Conservation (phyloP, 169 alveolate genomes). For the Plasmodium berghei region DNA sequence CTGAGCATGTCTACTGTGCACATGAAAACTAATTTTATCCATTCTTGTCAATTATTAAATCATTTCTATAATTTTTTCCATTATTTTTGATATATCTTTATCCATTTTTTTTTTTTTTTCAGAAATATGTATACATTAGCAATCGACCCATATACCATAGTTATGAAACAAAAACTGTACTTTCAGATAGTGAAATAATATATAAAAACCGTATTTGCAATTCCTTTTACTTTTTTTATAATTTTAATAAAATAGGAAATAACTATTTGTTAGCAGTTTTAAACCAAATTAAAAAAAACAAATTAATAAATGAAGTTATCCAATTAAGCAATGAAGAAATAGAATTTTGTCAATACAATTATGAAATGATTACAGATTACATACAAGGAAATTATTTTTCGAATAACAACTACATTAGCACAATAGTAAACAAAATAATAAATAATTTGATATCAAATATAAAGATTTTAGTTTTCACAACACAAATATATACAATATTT, state of each 20-base stretch:
- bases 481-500: slow-evolving; percentile 74
- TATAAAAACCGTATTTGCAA: slow-evolving; percentile 46
- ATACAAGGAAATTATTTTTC: neutral
- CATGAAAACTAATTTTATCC: too few relatives aligned
- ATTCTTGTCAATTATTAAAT: neutral
- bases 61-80: neutral
- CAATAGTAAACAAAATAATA: slow-evolving; percentile 4
- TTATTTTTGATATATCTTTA: neutral
- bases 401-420: neutral
- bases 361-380: neutral
- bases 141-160: slow-evolving; percentile 71
- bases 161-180: slow-evolving; percentile 58
- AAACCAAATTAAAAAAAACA: slow-evolving; percentile 8
- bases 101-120: slow-evolving; percentile 7
- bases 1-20: neutral
- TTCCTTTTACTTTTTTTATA: slow-evolving; percentile 62
- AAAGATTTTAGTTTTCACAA: slow-evolving; percentile 62
- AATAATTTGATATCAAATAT: slow-evolving; percentile 5
- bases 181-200: slow-evolving; percentile 72
- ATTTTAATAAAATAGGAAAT: slow-evolving; percentile 9
- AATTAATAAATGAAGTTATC: slow-evolving; percentile 25
- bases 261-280: slow-evolving; percentile 2
- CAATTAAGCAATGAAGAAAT: slow-evolving; percentile 10
- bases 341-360: neutral
- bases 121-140: slow-evolving; percentile 66